Evolutionary conservation across 805 yeast genomes (phyloP), one percentile per base, ranked within the genome.

Genomic region (Lachancea dasiensis): DNA sequence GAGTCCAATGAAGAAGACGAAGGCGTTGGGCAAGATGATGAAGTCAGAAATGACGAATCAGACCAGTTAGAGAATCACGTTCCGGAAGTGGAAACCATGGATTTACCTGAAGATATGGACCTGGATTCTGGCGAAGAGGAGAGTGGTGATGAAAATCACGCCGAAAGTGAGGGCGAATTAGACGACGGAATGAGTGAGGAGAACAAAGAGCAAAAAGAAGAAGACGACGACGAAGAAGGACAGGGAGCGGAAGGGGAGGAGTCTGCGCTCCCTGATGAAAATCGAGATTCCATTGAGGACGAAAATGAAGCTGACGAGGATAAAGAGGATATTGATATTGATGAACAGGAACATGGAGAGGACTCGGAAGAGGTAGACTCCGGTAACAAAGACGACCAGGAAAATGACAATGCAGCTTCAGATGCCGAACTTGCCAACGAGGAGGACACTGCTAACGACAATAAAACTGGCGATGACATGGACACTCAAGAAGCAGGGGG

Each of bases 31-130:
- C 89, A 84, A 52, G 90, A 84, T 31, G 89, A 82, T 54, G 83
- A 77, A 43, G 85, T 81, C 14, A 75, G 67, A 45, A 74, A 83
- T 48, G 81, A 81, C 25, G 84, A 79, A 27, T 70, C 68, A 22
- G 70, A 68, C 22, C 83, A 83, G 35, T 58, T 85, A 36, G 95
- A 86, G 31, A 75, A 75, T 13, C 66, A 78, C 41, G 86, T 81
- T 31, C 90, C 89, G 14, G 95, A 92, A 56, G 68, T 78, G 5
- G 97, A 92, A 43, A 79, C 89, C 3, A 66, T 90, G 47, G 96
- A 92, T 16, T 67, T 90, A 20, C 97, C 97, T 0, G 97, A 92
- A 11, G 95, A 89, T 51, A 75, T 90, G 70, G 79, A 90, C 49
- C 66, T 90, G 21, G 97, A 90, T 53, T 79, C 79, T n/a, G 94